Evolutionary conservation across 371 early-diverging fungal genomes (phyloP).

Genomic region (Syncephalastrum sp.): DNA sequence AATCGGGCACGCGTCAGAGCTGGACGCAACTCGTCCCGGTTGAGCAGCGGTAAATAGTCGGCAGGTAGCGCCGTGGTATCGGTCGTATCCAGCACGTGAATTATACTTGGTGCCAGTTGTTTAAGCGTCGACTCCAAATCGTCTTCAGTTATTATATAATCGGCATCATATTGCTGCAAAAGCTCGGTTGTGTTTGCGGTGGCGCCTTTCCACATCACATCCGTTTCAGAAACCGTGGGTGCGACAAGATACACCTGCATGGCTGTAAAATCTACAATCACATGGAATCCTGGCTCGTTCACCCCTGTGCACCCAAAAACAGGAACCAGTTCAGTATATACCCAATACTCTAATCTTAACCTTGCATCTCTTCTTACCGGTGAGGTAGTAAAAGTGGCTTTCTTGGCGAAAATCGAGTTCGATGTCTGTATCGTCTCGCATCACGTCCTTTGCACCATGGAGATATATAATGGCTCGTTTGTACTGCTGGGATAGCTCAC

Average conservation of each 20-base stretch:
- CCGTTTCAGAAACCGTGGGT: constrained; percentile 34
- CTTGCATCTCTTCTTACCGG: constrained; percentile 26
- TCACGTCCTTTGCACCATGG: constrained; percentile 27
- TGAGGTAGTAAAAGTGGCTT: constrained; percentile 55
- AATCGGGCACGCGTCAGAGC: constrained; percentile 48
- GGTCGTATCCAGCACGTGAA: constrained; percentile 28
- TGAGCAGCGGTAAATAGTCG: not conserved
- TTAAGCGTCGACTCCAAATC: constrained; percentile 12
- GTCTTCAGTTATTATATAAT: constrained; percentile 34
- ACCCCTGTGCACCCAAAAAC: constrained; percentile 25
- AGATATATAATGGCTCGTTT: constrained; percentile 26
- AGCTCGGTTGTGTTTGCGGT: constrained; percentile 31
- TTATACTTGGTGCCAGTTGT: constrained; percentile 19
- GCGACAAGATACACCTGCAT: constrained; percentile 41
- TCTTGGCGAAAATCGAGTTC: constrained; percentile 57
- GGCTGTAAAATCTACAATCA: constrained; percentile 33
- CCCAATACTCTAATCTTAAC: not conserved
- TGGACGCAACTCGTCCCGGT: constrained; percentile 2
- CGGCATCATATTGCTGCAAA: constrained; percentile 48
- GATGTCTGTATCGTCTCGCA: constrained; percentile 51
- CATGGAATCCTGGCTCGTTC: constrained; percentile 49
- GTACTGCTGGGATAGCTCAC: not conserved
- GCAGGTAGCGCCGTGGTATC: constrained; percentile 10
- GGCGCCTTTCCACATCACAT: constrained; percentile 55
- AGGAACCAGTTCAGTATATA: not conserved